Conservation (phyloP, 225 moss, liverwort and hornwort species). For the Asterella californica region DNA sequence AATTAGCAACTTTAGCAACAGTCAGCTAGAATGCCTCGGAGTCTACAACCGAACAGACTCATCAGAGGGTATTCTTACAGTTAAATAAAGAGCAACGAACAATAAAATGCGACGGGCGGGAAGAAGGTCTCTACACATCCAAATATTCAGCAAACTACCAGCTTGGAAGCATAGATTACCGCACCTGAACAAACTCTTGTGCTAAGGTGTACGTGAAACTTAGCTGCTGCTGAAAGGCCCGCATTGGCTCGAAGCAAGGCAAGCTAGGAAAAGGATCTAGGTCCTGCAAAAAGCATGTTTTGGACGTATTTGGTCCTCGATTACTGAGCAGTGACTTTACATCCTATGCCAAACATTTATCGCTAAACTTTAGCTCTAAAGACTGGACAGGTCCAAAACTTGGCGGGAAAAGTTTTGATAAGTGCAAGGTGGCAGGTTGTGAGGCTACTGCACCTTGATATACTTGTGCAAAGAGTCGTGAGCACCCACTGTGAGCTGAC, state of each 20-base stretch:
- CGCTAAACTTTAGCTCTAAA: neutral
- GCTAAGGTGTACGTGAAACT: slow-evolving; percentile 65
- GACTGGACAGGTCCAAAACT: neutral
- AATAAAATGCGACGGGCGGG: too few relatives aligned
- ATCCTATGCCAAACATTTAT: neutral
- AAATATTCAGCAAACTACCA: neutral
- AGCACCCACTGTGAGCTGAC: slow-evolving; percentile 61
- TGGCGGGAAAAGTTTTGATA: neutral
- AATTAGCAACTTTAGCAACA: neutral
- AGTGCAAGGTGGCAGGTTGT: neutral
- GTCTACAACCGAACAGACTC: too few relatives aligned
- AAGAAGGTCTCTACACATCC: too few relatives aligned
- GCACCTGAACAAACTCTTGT: slow-evolving; percentile 88
- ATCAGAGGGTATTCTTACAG: too few relatives aligned
- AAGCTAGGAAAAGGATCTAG: slow-evolving; percentile 79
- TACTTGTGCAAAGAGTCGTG: slow-evolving; percentile 44
- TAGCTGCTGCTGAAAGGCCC: slow-evolving; percentile 53
- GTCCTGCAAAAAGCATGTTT: slow-evolving; percentile 47
- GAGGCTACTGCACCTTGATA: slow-evolving; percentile 52
- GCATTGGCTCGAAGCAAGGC: slow-evolving; percentile 75
- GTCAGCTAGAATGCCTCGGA: too few relatives aligned
- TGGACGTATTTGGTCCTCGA: neutral
- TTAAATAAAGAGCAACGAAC: too few relatives aligned
- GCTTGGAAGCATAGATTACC: neutral
- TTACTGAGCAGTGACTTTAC: neutral